Percentiles rank a stretch among this genome's conserved stretches.
Conservation (phyloP, 78 protist genomes). For the Dictyostelium firmibasis region DNA sequence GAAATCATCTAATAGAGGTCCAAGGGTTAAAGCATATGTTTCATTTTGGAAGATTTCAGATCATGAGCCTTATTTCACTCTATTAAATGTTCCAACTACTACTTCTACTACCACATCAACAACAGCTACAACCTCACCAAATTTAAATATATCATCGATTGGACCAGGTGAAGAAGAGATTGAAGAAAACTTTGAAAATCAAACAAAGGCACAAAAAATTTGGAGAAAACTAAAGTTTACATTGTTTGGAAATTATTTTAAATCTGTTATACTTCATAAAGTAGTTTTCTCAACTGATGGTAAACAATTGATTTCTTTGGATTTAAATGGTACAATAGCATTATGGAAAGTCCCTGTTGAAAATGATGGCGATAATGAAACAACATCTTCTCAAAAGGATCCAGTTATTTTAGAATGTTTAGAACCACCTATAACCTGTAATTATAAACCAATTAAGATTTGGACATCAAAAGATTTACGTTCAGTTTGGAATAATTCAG, state of each 20-base stretch:
- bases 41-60: constrained; percentile 65
- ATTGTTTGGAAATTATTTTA: constrained; percentile 41
- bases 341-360: constrained; percentile 38
- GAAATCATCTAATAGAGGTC: not conserved
- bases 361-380: not conserved
- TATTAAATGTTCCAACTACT: constrained; percentile 6
- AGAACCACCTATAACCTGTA: not conserved
- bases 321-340: constrained; percentile 53
- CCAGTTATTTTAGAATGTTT: not conserved
- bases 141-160: not conserved
- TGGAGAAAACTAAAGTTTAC: constrained; percentile 20
- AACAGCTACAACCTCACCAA: not conserved
- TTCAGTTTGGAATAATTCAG: constrained; percentile 2
- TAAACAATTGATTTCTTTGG: constrained; percentile 20
- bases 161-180: constrained; percentile 9
- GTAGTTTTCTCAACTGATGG: constrained; percentile 58
- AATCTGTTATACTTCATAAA: constrained; percentile 14
- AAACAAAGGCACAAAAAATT: not conserved
- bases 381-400: not conserved
- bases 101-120: not conserved
- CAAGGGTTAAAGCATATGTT: constrained; percentile 27
- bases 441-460: constrained; percentile 4
- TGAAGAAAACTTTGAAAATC: not conserved
- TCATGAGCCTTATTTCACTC: constrained; percentile 16
- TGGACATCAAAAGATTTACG: constrained; percentile 12